Evolutionary conservation across 495 filamentous ascomycete genomes (phyloP).

Genomic region (Xylaria intraflava): DNA sequence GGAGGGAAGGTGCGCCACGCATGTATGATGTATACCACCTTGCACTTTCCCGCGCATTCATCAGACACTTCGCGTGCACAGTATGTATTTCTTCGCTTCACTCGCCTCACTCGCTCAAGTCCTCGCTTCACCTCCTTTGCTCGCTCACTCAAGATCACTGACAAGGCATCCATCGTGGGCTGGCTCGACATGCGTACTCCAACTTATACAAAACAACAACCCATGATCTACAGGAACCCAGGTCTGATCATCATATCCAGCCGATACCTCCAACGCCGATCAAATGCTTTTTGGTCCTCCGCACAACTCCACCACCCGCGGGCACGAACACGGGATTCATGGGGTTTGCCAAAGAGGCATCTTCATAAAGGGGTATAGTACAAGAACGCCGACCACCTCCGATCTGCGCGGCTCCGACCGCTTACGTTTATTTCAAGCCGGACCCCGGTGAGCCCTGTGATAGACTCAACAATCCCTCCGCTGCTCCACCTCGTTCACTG

Average conservation of each 20-base stretch:
- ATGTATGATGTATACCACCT: no score
- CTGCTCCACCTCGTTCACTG: slow-evolving; percentile 20
- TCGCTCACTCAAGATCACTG: no score
- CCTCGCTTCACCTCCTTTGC: no score
- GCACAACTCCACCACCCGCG: not conserved
- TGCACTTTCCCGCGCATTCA: no score
- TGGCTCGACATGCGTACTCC: no score
- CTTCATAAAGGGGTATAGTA: not conserved
- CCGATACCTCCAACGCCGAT: slow-evolving; percentile 1
- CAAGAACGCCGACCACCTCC: not conserved
- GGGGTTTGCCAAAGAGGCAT: not conserved
- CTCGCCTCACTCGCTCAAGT: no score
- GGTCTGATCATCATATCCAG: not conserved
- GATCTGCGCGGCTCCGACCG: not conserved
- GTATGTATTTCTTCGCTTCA: no score
- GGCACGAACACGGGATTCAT: not conserved
- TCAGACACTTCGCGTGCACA: no score
- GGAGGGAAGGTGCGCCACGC: no score
- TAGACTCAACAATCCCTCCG: slow-evolving; percentile 30
- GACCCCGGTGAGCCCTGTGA: slow-evolving; percentile 11
- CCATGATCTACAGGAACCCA: no score
- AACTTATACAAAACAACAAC: no score
- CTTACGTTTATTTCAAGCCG: not conserved
- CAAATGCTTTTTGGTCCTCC: slow-evolving; percentile 2
- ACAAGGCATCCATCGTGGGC: no score